These are phyloP conservation scores for Diaporthe capsici DNA, from an alignment of 2,329 filamentous ascomycete species.

Conservation along the genomic window DNA sequence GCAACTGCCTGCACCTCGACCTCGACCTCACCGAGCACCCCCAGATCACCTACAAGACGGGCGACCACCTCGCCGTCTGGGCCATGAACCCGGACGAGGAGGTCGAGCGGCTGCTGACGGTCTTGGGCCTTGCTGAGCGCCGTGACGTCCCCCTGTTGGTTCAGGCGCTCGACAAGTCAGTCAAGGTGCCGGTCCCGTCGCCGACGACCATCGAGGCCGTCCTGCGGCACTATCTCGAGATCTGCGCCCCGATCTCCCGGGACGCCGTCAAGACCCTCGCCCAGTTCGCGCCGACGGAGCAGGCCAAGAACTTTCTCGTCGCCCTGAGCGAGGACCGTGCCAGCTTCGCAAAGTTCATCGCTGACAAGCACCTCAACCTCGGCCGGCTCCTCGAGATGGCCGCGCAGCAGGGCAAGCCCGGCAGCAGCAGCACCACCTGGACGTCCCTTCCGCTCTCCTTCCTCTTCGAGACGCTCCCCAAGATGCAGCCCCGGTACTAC, in stretches of 20 bases:
- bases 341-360: constrained; percentile 50
- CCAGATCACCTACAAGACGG: constrained; percentile 54
- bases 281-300: constrained; percentile 54
- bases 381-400: constrained; percentile 53
- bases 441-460: constrained; percentile 62
- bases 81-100: constrained; percentile 56
- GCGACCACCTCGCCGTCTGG: constrained; percentile 57
- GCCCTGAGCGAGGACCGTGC: constrained; percentile 51
- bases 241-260: constrained; percentile 57
- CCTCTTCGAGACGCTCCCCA: constrained; percentile 69
- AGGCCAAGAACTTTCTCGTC: constrained; percentile 50
- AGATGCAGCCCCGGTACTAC: constrained; percentile 71
- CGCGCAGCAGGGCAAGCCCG: constrained; percentile 36
- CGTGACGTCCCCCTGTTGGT: constrained; percentile 24
- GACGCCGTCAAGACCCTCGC: constrained; percentile 54
- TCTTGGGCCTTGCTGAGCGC: constrained; percentile 39
- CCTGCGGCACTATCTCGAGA: constrained; percentile 60
- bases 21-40: constrained; percentile 51
- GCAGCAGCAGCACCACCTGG: constrained; percentile 47
- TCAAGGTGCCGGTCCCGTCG: constrained; percentile 48
- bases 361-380: constrained; percentile 53
- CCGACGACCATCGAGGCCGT: constrained; percentile 53
- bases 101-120: constrained; percentile 45
- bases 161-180: constrained; percentile 33
- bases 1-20: constrained; percentile 56